Percentiles rank a stretch among this genome's conserved stretches.
Evolutionary conservation across 148 eudicot genomes (phyloP).

Genomic region (Cornus suecica): DNA sequence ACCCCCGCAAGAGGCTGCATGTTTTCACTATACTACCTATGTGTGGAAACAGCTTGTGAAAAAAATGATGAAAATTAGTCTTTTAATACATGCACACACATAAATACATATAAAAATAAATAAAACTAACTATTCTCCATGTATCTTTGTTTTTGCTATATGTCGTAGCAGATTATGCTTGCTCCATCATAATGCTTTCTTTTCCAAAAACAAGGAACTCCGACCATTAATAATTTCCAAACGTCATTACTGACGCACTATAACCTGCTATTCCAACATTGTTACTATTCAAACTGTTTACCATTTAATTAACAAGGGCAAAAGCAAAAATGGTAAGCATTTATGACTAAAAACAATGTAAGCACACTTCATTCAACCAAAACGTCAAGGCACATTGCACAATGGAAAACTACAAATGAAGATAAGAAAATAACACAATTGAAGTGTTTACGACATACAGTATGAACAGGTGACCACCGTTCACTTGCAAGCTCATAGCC

Average conservation of each 20-base stretch:
- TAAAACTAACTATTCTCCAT: neutral
- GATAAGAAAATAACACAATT: neutral
- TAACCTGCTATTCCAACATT: neutral
- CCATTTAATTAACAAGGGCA: neutral
- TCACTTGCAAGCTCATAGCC: constrained; percentile 62
- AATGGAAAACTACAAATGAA: neutral
- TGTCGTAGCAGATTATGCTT: neutral
- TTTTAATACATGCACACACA: no score
- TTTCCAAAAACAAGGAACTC: neutral
- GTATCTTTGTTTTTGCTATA: neutral
- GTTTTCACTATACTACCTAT: neutral
- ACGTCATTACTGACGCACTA: neutral
- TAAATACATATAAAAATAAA: neutral
- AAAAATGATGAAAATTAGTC: no score
- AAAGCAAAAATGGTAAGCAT: no score
- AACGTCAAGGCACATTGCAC: neutral
- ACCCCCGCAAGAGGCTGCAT: no score
- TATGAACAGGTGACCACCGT: constrained; percentile 61
- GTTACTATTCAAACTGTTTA: neutral
- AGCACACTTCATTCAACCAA: neutral
- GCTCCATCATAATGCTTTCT: neutral
- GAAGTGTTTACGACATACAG: constrained; percentile 26
- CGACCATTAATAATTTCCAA: neutral
- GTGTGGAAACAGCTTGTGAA: neutral
- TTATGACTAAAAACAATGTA: neutral